phyloP scores from a whole-genome alignment of 2,329 filamentous ascomycete species.

The Fusarium zealandicum region DNA sequence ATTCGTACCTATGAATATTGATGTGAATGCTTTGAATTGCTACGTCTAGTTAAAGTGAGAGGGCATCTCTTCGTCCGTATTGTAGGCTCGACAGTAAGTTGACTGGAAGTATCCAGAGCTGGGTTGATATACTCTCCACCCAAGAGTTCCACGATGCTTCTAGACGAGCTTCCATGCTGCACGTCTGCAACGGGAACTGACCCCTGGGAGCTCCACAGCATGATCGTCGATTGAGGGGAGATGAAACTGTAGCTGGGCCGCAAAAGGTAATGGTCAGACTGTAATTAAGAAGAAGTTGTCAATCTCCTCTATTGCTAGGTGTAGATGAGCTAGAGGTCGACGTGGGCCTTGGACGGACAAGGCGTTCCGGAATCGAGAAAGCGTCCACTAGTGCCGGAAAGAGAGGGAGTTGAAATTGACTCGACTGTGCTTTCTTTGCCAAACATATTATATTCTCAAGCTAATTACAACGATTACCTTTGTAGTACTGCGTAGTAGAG shows the following conservation, averaged over 20 bases:
- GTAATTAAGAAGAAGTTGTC: slow-evolving; percentile 17
- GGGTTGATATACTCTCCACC: not conserved
- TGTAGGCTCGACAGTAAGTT: no score
- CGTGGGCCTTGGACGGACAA: not conserved
- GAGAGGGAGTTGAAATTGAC: no score
- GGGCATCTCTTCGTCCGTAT: no score
- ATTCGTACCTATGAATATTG: not conserved
- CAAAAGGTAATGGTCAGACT: not conserved
- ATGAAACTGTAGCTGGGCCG: no score
- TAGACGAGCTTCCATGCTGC: slow-evolving; percentile 15
- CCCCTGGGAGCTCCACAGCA: not conserved
- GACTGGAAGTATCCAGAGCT: not conserved
- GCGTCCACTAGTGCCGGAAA: no score
- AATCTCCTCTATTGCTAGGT: slow-evolving; percentile 15
- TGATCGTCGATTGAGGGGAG: no score
- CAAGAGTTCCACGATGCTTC: slow-evolving; percentile 25
- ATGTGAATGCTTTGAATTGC: no score
- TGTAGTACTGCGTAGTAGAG: no score
- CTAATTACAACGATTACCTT: no score
- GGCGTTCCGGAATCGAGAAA: not conserved
- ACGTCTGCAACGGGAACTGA: slow-evolving; percentile 1
- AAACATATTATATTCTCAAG: no score
- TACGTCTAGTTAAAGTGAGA: not conserved
- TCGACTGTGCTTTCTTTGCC: no score
- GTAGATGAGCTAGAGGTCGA: not conserved